These are phyloP conservation scores for Phytophthora tubulina DNA, from an alignment of 352 stramenopile genomes.

Conservation along the genomic window DNA sequence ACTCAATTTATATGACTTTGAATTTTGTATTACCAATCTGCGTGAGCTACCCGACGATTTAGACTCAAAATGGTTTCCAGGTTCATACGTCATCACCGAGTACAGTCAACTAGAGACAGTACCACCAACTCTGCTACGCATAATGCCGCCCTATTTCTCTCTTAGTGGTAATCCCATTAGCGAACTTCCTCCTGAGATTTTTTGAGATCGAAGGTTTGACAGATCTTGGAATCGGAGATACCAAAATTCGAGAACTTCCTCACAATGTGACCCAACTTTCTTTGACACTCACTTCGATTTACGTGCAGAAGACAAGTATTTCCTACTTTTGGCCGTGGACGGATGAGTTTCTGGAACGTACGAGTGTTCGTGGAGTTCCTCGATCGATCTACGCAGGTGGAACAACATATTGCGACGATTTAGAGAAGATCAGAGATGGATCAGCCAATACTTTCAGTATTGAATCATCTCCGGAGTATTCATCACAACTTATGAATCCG, in stretches of 20 bases:
- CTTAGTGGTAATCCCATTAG: conserved; percentile 20
- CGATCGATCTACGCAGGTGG: conserved; percentile 10
- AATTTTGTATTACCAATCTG: conserved; percentile 53
- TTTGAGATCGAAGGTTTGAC: conserved; percentile 28
- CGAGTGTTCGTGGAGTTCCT: neutral
- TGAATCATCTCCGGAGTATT: neutral
- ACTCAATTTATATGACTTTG: conserved; percentile 40
- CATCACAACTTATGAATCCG: conserved; percentile 2
- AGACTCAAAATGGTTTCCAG: conserved; percentile 39
- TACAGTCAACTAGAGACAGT: conserved; percentile 27
- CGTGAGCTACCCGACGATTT: conserved; percentile 42
- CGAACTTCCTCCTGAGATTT: conserved; percentile 23
- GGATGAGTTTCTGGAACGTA: conserved; percentile 6
- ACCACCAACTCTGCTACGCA: conserved; percentile 1
- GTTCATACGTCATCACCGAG: conserved; percentile 30
- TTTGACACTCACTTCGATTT: conserved; percentile 11
- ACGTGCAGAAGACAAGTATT: neutral
- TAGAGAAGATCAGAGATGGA: conserved; percentile 15
- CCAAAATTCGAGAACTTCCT: conserved; percentile 8
- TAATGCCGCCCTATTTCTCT: conserved; percentile 17
- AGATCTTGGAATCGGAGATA: conserved; percentile 14
- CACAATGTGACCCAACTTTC: conserved; percentile 18
- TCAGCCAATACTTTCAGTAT: conserved; percentile 1
- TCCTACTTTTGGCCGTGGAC: conserved; percentile 24
- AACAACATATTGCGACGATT: conserved; percentile 13